A percentile compares a stretch with the other conserved stretches of the same genome.
phyloP scores from a whole-genome alignment of 2,329 filamentous ascomycete genomes.

The Trichophyton equinum region DNA sequence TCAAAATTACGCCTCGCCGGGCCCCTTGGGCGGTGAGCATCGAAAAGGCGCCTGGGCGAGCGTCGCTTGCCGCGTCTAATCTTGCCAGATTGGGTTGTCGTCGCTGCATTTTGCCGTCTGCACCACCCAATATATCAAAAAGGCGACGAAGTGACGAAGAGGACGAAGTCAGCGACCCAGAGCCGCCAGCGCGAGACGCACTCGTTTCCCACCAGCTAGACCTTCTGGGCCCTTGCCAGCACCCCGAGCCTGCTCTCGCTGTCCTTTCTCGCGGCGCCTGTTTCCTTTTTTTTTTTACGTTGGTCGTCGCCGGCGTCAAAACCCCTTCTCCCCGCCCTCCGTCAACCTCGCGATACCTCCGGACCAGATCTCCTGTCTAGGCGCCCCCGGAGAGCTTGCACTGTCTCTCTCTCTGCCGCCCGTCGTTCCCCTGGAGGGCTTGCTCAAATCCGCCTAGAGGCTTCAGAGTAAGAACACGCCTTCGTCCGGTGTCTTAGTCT shows the following conservation, averaged over 20 bases:
- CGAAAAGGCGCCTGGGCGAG: conserved; percentile 3
- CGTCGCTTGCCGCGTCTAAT: conserved; percentile 14
- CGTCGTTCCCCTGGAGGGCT: not conserved
- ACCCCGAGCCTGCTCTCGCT: not conserved
- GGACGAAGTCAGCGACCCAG: not conserved
- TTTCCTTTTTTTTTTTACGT: not conserved
- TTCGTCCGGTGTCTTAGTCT: not conserved
- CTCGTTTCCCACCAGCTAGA: not conserved
- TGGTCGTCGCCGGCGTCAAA: not conserved
- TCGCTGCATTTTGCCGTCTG: conserved; percentile 13
- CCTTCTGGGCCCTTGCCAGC: not conserved
- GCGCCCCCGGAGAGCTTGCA: not conserved
- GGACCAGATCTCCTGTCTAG: not conserved
- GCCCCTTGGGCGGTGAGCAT: conserved; percentile 7
- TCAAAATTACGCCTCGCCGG: not conserved
- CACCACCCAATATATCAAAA: conserved; percentile 9
- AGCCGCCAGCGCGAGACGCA: conserved; percentile 2
- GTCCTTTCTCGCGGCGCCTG: not conserved
- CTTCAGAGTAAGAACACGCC: not conserved
- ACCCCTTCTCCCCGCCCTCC: conserved; percentile 1
- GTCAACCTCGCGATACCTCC: not conserved
- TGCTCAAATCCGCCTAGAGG: not conserved
- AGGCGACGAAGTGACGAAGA: not conserved
- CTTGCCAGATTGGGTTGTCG: conserved; percentile 10
- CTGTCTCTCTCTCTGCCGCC: not conserved